Conservation (phyloP, 768 basidiomycete genomes). For the Pisolithus orientalis region DNA sequence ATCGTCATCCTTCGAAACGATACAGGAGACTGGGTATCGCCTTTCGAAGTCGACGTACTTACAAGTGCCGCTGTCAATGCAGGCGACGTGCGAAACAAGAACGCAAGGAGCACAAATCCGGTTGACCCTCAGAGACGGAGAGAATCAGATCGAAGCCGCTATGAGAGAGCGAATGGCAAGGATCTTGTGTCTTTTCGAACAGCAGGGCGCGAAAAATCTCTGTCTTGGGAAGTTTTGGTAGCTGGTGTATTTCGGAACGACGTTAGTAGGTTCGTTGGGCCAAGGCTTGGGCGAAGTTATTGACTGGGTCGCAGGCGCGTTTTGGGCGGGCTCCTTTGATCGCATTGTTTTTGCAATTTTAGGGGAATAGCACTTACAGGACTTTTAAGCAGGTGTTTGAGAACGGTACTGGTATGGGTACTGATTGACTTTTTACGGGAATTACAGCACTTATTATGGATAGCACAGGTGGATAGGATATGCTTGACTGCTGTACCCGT, state of each 20-base stretch:
- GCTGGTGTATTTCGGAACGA: slow-evolving; percentile 37
- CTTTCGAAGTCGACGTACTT: slow-evolving; percentile 57
- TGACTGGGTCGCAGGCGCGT: slow-evolving; percentile 39
- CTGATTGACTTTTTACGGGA: background rate
- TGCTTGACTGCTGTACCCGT: too few species aligned
- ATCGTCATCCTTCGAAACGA: slow-evolving; percentile 62
- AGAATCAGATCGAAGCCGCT: slow-evolving; percentile 36
- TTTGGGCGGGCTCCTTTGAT: slow-evolving; percentile 55
- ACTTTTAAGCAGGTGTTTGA: slow-evolving; percentile 28
- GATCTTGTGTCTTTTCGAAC: slow-evolving; percentile 37
- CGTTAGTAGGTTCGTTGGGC: slow-evolving; percentile 36
- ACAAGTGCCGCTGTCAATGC: slow-evolving; percentile 78
- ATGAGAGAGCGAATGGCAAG: slow-evolving; percentile 48
- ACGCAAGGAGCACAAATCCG: background rate
- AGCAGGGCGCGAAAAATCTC: slow-evolving; percentile 31
- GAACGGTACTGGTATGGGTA: background rate
- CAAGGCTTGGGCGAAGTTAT: slow-evolving; percentile 40
- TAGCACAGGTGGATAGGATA: too few species aligned
- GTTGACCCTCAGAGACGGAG: background rate
- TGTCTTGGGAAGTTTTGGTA: slow-evolving; percentile 43
- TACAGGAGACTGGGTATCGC: slow-evolving; percentile 46
- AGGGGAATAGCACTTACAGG: slow-evolving; percentile 41
- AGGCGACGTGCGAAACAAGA: slow-evolving; percentile 35
- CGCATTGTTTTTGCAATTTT: slow-evolving; percentile 64
- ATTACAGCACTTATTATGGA: too few species aligned